Evolutionary conservation across 495 filamentous ascomycete species (phyloP), one percentile per base, ranked within the genome.

Genomic region (Emericellopsis terricola): DNA sequence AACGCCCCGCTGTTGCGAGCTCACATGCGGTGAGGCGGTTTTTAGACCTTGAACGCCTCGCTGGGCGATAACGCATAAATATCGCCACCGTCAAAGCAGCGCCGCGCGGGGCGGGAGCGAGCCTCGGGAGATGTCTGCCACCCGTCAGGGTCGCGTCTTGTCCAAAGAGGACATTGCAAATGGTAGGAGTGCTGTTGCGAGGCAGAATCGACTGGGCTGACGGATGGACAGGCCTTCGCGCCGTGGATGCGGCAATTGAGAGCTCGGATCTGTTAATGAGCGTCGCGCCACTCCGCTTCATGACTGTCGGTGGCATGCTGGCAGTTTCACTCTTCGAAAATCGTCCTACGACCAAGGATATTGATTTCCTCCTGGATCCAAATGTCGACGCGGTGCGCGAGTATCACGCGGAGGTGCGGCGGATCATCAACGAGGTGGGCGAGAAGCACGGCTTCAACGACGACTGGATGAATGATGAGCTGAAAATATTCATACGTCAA

Each of bases 401-500:
- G 8, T 39, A 39, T 31, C 31, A 16, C 4, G 3, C 28, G 11
- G 20, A 34, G 11, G 34, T 39, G 8, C 9, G 10, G 2, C 8
- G 3, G 0, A 30, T 18, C 9, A 15, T 34, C 14, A 3, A 5
- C 13, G 13, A 10, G 15, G 26, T 31, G 7, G 32, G 24, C 0
- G 14, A 36, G 15, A 7, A 8, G 3, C 26, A 30, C 7, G 17
- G 15, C 11, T 19, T 40, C 8, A 3, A 23, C 13, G 4, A 30
- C 4, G 32, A 40, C n/a, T 40, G 38, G 32, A 34, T 40, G 18
- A 36, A 40, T 16, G 31, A 39, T 14, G 38, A 35, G 17, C 17
- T 39, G 3, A 33, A 34, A 16, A 15, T 13, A 8, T 39, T 39
- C 13, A 20, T 39, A 4, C 20, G 15, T 13, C 13, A 5, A 16